Conservation (phyloP, 192 early-diverging fungal genomes). For the Linnemannia schmuckeri region DNA sequence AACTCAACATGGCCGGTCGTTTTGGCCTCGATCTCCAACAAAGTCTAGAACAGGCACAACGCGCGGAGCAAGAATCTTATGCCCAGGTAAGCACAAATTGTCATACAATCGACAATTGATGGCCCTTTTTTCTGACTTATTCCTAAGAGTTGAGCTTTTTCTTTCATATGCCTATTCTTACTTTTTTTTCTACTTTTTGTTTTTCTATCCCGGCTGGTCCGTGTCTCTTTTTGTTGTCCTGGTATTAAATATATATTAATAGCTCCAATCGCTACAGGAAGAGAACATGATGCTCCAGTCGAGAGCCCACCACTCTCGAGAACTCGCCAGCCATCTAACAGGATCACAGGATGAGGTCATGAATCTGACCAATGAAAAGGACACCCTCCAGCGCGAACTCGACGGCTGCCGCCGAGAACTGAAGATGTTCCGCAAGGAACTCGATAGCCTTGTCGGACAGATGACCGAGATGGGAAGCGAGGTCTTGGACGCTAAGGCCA, state of each 20-base stretch:
- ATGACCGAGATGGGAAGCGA: slow-evolving; percentile 71
- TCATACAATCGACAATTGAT: slow-evolving; percentile 6
- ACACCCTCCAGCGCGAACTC: slow-evolving; percentile 63
- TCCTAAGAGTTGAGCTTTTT: background rate
- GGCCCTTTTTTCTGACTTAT: slow-evolving; percentile 5
- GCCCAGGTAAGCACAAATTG: slow-evolving; percentile 36
- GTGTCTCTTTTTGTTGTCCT: slow-evolving; percentile 1
- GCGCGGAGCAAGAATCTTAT: slow-evolving; percentile 60
- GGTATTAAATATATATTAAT: slow-evolving; percentile 8
- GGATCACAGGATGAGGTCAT: slow-evolving; percentile 57
- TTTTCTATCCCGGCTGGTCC: background rate
- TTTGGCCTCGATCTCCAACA: slow-evolving; percentile 66
- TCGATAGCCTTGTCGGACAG: slow-evolving; percentile 66
- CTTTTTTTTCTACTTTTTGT: background rate
- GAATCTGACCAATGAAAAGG: slow-evolving; percentile 59
- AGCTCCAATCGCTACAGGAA: slow-evolving; percentile 57
- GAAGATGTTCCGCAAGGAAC: slow-evolving; percentile 67
- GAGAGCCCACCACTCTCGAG: slow-evolving; percentile 42
- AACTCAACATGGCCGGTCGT: slow-evolving; percentile 69
- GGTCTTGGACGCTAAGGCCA: slow-evolving; percentile 65
- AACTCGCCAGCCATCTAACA: slow-evolving; percentile 50
- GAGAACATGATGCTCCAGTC: slow-evolving; percentile 56
- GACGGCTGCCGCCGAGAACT: slow-evolving; percentile 66
- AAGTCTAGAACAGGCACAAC: slow-evolving; percentile 57
- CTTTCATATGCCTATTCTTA: slow-evolving; percentile 1